These are phyloP conservation scores for Pythium folliculosum DNA, from an alignment of 352 stramenopile genomes.

Conservation along the genomic window DNA sequence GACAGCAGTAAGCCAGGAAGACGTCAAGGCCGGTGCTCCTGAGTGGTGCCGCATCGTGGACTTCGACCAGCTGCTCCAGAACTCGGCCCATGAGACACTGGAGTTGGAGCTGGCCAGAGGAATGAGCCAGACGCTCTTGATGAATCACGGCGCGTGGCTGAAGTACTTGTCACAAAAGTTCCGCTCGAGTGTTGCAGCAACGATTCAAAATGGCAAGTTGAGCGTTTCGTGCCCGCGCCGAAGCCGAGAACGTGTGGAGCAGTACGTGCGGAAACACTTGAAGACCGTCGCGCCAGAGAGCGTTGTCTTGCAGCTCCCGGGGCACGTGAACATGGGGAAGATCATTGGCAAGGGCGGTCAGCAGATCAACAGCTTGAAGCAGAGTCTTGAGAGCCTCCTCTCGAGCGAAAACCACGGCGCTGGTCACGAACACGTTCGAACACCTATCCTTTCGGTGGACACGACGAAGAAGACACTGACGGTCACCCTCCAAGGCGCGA, in stretches of 20 bases:
- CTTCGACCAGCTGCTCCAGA: slow-evolving; percentile 19
- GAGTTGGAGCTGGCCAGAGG: slow-evolving; percentile 1
- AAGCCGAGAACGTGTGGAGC: slow-evolving; percentile 1
- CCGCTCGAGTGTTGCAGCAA: background rate
- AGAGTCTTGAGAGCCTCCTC: slow-evolving; percentile 11
- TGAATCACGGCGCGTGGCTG: slow-evolving; percentile 16
- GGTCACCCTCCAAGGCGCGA: slow-evolving; percentile 21
- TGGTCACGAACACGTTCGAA: slow-evolving; percentile 9
- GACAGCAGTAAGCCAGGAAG: slow-evolving; percentile 10
- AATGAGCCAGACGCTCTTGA: slow-evolving; percentile 3
- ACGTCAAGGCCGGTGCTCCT: slow-evolving; percentile 16
- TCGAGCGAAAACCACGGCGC: slow-evolving; percentile 14
- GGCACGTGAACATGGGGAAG: slow-evolving; percentile 20
- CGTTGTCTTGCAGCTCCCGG: slow-evolving; percentile 15
- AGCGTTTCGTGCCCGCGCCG: slow-evolving; percentile 13
- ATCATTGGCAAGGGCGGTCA: slow-evolving; percentile 22
- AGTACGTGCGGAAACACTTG: slow-evolving; percentile 7
- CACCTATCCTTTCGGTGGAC: slow-evolving; percentile 6
- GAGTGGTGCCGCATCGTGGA: slow-evolving; percentile 24
- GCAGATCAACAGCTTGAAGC: slow-evolving; percentile 11
- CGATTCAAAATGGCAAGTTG: slow-evolving; percentile 7
- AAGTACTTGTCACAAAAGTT: slow-evolving; percentile 8
- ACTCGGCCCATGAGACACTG: slow-evolving; percentile 14
- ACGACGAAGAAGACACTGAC: background rate
- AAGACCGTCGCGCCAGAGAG: slow-evolving; percentile 6